phyloP scores from a whole-genome alignment of 1,284 basidiomycete species.

The Phellopilus nigrolimitatus region DNA sequence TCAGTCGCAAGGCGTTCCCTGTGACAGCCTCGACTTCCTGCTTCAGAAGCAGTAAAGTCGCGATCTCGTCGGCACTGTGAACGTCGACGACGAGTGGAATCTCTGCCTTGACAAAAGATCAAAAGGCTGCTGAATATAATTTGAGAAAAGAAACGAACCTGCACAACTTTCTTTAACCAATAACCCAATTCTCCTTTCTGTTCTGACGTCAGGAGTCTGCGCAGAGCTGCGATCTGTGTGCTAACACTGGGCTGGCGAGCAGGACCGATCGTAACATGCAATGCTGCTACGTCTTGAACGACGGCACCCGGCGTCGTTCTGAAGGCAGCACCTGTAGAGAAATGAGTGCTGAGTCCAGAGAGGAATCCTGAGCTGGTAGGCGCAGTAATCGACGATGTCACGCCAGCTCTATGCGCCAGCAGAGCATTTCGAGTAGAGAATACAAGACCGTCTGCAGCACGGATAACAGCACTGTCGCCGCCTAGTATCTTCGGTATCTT shows the following conservation, averaged over 20 bases:
- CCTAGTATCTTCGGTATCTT: constrained; percentile 42
- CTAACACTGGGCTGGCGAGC: constrained; percentile 41
- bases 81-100: constrained; percentile 67
- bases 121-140: background rate
- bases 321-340: constrained; percentile 59
- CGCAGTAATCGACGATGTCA: constrained; percentile 57
- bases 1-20: constrained; percentile 52
- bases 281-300: constrained; percentile 59
- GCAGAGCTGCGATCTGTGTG: constrained; percentile 50
- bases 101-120: constrained; percentile 31
- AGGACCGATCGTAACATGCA: constrained; percentile 63
- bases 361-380: constrained; percentile 54
- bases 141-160: constrained; percentile 37
- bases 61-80: constrained; percentile 71
- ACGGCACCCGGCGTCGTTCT: constrained; percentile 67
- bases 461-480: constrained; percentile 51
- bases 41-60: constrained; percentile 69
- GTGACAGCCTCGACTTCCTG: constrained; percentile 59
- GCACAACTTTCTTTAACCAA: constrained; percentile 54
- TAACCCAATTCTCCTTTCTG: constrained; percentile 36
- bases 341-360: constrained; percentile 61
- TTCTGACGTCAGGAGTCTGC: constrained; percentile 43
- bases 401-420: constrained; percentile 59
- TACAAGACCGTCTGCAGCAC: constrained; percentile 69
- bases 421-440: constrained; percentile 68